Evolutionary conservation across 495 filamentous ascomycete species (phyloP), one percentile per base, ranked within the genome.

Genomic region (Tirmania nivea): DNA sequence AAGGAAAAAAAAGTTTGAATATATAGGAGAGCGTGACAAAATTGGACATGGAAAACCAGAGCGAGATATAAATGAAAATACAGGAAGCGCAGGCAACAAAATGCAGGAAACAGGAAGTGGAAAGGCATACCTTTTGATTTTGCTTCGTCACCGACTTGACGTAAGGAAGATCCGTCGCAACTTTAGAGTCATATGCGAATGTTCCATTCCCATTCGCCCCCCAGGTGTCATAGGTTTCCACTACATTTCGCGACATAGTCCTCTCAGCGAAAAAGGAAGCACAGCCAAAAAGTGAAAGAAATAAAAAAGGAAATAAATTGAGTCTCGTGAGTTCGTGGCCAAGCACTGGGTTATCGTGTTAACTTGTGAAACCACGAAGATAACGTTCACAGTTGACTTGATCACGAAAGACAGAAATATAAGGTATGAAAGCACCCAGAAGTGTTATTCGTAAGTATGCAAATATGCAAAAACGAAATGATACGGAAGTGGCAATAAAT

Each of bases 161-260:
- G 9, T 14, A 45, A 6, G 71, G 60, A 65, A 64, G 12, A 10
- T 25, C 20, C 9, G 57, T 10, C 14, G 59, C 51, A 16, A 62
- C 59, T 53, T 56, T 64, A 25, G 52, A 25, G 36, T 65, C 62
- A n/a, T 59, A 57, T 16, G 62, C 61, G 37, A 65, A 55, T 11
- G 62, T 65, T 14, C 56, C 47, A 55, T 52, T 48, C 7, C 56
- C 56, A 11, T 63, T 64, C 47, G 25, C 34, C 35, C 50, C 59
- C 62, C 62, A 65, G 11, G 62, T 59, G 25, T 65, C 62, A 34
- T 64, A 61, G 52, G 49, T 57, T 53, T 63, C 56, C 34, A 65
- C 62, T 53, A 62, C 55, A 47, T 35, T 48, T 31, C 25, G 25
- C 25, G 25, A 31, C 25, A 31, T 31, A 31, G 25, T 31, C 25